Percentiles rank a stretch among this genome's conserved stretches.
These are phyloP conservation scores for Penicillium sp. DNA, from an alignment of 2,329 filamentous ascomycete genomes.

Conservation along the genomic window DNA sequence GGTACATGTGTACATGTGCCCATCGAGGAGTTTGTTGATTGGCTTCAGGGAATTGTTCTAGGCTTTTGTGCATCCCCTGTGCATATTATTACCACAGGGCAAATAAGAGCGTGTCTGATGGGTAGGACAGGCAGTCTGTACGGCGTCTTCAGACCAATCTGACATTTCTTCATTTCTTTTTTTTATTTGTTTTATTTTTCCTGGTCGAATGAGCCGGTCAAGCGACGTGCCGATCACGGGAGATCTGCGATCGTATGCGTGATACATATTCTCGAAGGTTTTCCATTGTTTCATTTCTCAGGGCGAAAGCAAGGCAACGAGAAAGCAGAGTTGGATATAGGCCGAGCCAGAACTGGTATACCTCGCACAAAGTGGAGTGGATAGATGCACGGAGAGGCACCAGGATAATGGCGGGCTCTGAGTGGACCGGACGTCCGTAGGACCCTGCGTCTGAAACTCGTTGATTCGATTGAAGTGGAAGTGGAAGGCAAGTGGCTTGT, in stretches of 20 bases:
- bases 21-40: neutral
- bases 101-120: slow-evolving; percentile 2
- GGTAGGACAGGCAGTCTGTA: slow-evolving; percentile 12
- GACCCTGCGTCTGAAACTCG: neutral
- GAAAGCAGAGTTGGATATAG: neutral
- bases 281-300: too few relatives aligned
- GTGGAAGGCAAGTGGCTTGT: neutral
- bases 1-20: slow-evolving; percentile 12
- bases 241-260: slow-evolving; percentile 12
- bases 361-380: neutral
- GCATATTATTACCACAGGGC: neutral
- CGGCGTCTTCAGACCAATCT: slow-evolving; percentile 15
- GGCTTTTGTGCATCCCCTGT: neutral
- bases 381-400: slow-evolving; percentile 3
- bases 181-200: slow-evolving; percentile 1
- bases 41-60: neutral
- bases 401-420: slow-evolving; percentile 4
- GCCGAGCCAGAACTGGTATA: neutral
- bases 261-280: neutral
- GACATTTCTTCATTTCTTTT: slow-evolving; percentile 3
- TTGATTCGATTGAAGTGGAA: neutral
- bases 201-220: neutral
- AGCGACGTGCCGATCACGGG: slow-evolving; percentile 17
- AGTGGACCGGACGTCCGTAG: slow-evolving; percentile 22
- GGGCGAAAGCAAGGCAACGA: neutral